Conservation (phyloP, 305 asterid genomes). For the Fraxinus xanthoxyloides region DNA sequence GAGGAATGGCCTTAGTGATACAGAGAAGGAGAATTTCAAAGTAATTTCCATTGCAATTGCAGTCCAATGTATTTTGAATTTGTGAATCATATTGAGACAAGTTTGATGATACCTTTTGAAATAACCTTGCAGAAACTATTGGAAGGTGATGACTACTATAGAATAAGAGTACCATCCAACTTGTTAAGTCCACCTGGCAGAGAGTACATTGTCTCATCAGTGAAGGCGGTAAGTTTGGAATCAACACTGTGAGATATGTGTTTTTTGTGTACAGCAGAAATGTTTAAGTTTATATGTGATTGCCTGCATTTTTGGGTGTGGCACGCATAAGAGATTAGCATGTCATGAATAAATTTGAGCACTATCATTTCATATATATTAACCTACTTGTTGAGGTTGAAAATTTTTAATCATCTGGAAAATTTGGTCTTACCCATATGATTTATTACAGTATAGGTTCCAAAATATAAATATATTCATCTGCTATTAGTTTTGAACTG, state of each 20-base stretch:
- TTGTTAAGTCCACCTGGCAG: conserved; percentile 71
- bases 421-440: not conserved
- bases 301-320: not conserved
- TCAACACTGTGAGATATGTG: not conserved
- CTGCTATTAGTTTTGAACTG: not conserved
- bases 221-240: conserved; percentile 71
- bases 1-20: conserved; percentile 58
- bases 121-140: conserved; percentile 60
- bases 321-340: not conserved
- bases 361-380: not conserved
- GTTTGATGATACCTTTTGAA: conserved; percentile 19
- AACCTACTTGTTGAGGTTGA: conserved; percentile 1
- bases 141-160: conserved; percentile 83
- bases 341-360: not conserved
- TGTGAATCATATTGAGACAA: not conserved
- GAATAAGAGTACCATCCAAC: conserved; percentile 75
- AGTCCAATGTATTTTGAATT: not conserved
- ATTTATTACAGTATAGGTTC: not conserved
- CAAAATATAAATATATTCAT: not conserved
- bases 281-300: not conserved
- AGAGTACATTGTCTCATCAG: conserved; percentile 66
- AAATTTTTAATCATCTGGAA: not conserved
- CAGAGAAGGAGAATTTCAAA: conserved; percentile 68
- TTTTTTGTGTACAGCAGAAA: not conserved
- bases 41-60: conserved; percentile 35